Percentiles rank a stretch among this genome's conserved stretches.
Conservation (phyloP, 1,139 yeast species). For the Blastobotrys capitulatus region DNA sequence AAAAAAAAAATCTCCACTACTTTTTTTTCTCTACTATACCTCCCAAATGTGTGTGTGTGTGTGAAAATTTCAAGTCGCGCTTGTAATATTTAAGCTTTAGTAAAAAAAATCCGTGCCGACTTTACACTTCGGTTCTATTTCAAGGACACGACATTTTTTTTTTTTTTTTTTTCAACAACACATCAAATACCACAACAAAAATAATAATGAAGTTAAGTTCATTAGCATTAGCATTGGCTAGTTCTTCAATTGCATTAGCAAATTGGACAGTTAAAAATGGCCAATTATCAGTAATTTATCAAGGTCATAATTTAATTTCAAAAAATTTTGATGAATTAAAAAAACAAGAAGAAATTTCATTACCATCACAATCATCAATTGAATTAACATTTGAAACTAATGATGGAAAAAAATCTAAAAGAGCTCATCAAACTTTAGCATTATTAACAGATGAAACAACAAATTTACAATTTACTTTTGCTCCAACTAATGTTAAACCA, state of each 20-base stretch:
- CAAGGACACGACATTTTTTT: no score
- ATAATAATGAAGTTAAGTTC: background rate
- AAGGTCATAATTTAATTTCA: constrained; percentile 8
- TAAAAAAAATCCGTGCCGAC: no score
- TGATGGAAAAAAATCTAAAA: constrained; percentile 17
- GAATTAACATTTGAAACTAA: constrained; percentile 24
- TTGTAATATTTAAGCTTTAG: no score
- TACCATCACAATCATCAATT: constrained; percentile 16
- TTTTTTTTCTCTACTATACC: no score
- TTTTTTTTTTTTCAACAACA: background rate
- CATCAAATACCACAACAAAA: background rate
- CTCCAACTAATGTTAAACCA: constrained; percentile 23
- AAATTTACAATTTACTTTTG: constrained; percentile 25
- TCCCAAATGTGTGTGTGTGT: background rate
- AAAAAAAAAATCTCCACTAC: background rate
- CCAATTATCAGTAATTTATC: constrained; percentile 32
- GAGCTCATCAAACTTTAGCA: constrained; percentile 30
- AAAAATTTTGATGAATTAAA: constrained; percentile 4
- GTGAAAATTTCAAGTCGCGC: no score
- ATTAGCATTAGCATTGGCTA: background rate
- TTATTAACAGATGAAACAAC: constrained; percentile 21
- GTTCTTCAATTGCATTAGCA: constrained; percentile 20
- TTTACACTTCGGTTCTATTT: no score
- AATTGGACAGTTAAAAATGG: constrained; percentile 27
- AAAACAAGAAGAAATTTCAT: constrained; percentile 2